A percentile compares a stretch with the other conserved stretches of the same genome.
Evolutionary conservation across 352 stramenopile genomes (phyloP).

Genomic region (Phytophthora meadii): DNA sequence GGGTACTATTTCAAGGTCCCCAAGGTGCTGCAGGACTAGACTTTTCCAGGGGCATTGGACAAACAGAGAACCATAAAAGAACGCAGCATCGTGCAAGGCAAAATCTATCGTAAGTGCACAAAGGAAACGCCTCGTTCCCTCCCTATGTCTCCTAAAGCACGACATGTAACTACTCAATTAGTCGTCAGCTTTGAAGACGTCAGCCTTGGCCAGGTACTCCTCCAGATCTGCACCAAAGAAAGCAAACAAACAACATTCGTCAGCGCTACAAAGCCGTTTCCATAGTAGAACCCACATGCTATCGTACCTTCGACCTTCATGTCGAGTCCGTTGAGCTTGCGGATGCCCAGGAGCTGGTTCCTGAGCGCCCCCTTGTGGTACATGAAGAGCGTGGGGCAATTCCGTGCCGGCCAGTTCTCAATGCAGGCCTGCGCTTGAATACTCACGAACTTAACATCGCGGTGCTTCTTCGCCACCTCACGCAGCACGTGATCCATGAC

Average conservation of each 20-base stretch:
- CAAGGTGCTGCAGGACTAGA: slow-evolving; percentile 85
- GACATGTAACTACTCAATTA: slow-evolving; percentile 11
- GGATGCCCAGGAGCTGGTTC: slow-evolving; percentile 91
- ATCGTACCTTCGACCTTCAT: slow-evolving; percentile 84
- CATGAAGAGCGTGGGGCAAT: slow-evolving; percentile 94
- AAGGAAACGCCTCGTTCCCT: slow-evolving; percentile 4
- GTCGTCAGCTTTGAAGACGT: slow-evolving; percentile 65
- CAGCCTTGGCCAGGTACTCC: slow-evolving; percentile 81
- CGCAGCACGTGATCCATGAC: slow-evolving; percentile 91
- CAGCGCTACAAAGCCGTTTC: slow-evolving; percentile 1
- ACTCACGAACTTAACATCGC: slow-evolving; percentile 94
- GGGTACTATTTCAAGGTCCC: slow-evolving; percentile 90
- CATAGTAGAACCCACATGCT: background rate
- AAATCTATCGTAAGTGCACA: slow-evolving; percentile 45
- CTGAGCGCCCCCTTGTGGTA: slow-evolving; percentile 90
- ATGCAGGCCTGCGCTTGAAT: slow-evolving; percentile 92
- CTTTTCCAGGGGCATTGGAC: background rate
- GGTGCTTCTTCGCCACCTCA: slow-evolving; percentile 84
- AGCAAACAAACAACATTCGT: slow-evolving; percentile 11
- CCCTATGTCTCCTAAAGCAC: background rate
- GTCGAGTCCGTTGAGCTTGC: slow-evolving; percentile 87
- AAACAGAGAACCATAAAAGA: slow-evolving; percentile 10
- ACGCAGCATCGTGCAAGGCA: slow-evolving; percentile 16
- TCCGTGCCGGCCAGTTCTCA: slow-evolving; percentile 92
- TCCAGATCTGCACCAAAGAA: slow-evolving; percentile 71